A percentile compares a stretch with the other conserved stretches of the same genome.
Conservation (phyloP, 192 early-diverging fungal genomes). For the Backusella parvicylindrica region DNA sequence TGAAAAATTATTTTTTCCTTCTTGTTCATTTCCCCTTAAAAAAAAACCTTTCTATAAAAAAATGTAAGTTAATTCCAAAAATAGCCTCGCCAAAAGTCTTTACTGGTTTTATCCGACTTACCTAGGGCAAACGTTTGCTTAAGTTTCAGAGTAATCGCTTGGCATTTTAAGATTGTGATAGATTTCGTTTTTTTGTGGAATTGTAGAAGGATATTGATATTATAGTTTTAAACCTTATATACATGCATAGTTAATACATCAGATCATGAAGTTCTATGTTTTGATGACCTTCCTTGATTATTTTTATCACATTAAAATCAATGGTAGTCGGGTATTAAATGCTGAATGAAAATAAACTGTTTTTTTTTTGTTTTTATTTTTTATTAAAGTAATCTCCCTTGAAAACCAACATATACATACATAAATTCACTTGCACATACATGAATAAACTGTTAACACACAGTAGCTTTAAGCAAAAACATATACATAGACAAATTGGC, state of each 20-base stretch:
- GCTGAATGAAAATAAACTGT: background rate
- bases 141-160: slow-evolving; percentile 3
- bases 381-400: background rate
- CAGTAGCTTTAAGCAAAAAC: background rate
- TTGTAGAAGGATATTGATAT: background rate
- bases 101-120: background rate
- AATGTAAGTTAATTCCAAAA: background rate
- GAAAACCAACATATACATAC: background rate
- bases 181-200: background rate
- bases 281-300: background rate
- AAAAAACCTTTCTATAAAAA: background rate
- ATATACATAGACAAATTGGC: background rate
- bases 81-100: background rate
- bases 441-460: background rate
- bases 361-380: background rate
- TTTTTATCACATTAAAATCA: background rate
- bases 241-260: background rate
- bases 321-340: background rate
- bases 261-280: background rate
- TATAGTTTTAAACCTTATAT: background rate
- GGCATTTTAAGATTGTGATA: background rate
- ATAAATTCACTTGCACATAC: background rate
- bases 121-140: background rate
- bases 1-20: background rate
- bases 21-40: background rate